Percentiles rank a stretch among this genome's conserved stretches.
These are phyloP conservation scores for Pisolithus thermaeus DNA, from an alignment of 1,284 basidiomycete species.

Conservation along the genomic window DNA sequence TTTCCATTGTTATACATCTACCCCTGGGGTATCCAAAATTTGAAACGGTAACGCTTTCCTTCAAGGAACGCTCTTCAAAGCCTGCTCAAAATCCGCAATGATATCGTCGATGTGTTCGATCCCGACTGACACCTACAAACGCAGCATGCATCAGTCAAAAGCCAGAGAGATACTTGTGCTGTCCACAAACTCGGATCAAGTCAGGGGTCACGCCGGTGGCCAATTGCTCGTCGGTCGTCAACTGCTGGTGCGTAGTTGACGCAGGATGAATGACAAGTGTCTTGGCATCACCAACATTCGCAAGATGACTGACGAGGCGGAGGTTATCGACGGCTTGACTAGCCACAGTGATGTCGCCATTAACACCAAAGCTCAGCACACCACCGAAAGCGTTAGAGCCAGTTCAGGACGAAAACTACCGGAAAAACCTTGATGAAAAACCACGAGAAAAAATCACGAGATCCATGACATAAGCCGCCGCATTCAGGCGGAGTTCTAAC, in stretches of 20 bases:
- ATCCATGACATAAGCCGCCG: too few relatives aligned
- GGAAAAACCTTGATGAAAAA: too few relatives aligned
- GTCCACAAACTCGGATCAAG: slow-evolving; percentile 61
- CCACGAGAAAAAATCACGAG: too few relatives aligned
- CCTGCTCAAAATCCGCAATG: slow-evolving; percentile 73
- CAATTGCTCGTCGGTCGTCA: slow-evolving; percentile 58
- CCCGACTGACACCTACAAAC: slow-evolving; percentile 56
- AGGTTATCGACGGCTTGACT: slow-evolving; percentile 70
- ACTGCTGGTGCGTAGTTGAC: slow-evolving; percentile 33
- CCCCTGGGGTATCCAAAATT: too few relatives aligned
- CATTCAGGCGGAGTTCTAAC: too few relatives aligned
- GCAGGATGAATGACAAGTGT: slow-evolving; percentile 84
- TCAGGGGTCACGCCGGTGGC: slow-evolving; percentile 75
- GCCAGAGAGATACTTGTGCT: slow-evolving; percentile 4
- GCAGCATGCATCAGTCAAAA: slow-evolving; percentile 19
- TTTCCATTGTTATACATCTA: too few relatives aligned
- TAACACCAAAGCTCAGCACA: slow-evolving; percentile 78
- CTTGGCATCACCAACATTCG: slow-evolving; percentile 79
- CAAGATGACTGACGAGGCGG: slow-evolving; percentile 70
- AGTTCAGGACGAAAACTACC: too few relatives aligned
- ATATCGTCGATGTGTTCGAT: slow-evolving; percentile 85
- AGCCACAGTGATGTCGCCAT: slow-evolving; percentile 57
- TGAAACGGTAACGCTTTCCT: background rate
- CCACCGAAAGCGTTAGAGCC: slow-evolving; percentile 71
- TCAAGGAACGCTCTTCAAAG: slow-evolving; percentile 13